Conservation (phyloP, 2,329 filamentous ascomycete species). For the Ophiostoma sp. region DNA sequence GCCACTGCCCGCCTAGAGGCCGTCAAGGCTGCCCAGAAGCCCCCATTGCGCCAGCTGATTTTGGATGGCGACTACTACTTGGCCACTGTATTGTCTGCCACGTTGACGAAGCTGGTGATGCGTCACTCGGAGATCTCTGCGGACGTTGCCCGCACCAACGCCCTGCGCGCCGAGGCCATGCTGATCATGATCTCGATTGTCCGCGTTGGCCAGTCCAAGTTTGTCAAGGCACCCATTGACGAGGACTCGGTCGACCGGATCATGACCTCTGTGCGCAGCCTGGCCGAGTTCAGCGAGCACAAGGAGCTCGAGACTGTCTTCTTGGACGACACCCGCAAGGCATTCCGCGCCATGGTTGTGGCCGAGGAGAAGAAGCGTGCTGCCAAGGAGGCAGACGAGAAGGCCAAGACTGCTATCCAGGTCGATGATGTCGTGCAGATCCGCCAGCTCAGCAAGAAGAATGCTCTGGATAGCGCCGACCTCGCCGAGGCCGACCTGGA, state of each 20-base stretch:
- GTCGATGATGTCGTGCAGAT: slow-evolving; percentile 94
- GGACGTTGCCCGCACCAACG: slow-evolving; percentile 82
- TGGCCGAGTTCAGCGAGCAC: slow-evolving; percentile 83
- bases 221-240: slow-evolving; percentile 94
- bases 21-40: slow-evolving; percentile 94
- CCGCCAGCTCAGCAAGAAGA: slow-evolving; percentile 89
- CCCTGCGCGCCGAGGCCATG: slow-evolving; percentile 93
- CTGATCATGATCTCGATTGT: slow-evolving; percentile 99
- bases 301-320: slow-evolving; percentile 91
- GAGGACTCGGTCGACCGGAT: slow-evolving; percentile 98
- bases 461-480: slow-evolving; percentile 71
- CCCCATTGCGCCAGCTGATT: slow-evolving; percentile 87
- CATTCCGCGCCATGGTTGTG: slow-evolving; percentile 94
- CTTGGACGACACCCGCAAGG: slow-evolving; percentile 88
- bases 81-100: slow-evolving; percentile 89
- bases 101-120: slow-evolving; percentile 96
- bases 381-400: slow-evolving; percentile 88
- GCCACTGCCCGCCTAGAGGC: slow-evolving; percentile 89
- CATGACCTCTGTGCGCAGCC: slow-evolving; percentile 91
- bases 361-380: slow-evolving; percentile 96
- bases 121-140: slow-evolving; percentile 88
- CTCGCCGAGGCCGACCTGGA: slow-evolving; percentile 87
- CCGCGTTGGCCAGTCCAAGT: slow-evolving; percentile 96
- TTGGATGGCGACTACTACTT: slow-evolving; percentile 97
- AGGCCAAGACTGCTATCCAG: slow-evolving; percentile 88